Conservation (phyloP, 2,329 filamentous ascomycete genomes). For the Calonectria fujianensis region DNA sequence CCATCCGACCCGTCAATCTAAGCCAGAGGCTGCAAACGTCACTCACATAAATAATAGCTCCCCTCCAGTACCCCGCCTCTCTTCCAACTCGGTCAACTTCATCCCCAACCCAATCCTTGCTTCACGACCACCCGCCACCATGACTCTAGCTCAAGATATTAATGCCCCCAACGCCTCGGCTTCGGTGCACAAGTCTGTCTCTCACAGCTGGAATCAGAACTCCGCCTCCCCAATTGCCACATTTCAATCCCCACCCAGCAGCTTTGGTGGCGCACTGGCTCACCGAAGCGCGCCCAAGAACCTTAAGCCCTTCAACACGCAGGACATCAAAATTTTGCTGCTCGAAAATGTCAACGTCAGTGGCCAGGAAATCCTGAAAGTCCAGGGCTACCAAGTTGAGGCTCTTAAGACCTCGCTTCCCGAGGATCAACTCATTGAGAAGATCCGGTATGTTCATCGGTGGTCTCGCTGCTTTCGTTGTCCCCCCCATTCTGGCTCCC, state of each 20-base stretch:
- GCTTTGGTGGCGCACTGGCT: constrained; percentile 70
- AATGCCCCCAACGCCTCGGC: constrained; percentile 58
- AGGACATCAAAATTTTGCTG: constrained; percentile 96
- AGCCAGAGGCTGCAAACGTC: constrained; percentile 33
- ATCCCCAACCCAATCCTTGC: constrained; percentile 43
- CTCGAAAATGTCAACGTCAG: constrained; percentile 97
- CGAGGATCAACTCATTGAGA: constrained; percentile 96
- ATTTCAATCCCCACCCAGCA: constrained; percentile 84
- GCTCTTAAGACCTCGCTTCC: constrained; percentile 90
- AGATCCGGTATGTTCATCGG: constrained; percentile 82
- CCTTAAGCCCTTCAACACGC: constrained; percentile 95
- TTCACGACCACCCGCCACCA: constrained; percentile 55
- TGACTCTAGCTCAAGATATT: constrained; percentile 70
- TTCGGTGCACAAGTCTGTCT: constrained; percentile 63
- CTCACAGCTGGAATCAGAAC: constrained; percentile 74
- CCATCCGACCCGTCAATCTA: constrained; percentile 16
- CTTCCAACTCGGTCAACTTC: constrained; percentile 22
- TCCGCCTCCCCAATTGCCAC: constrained; percentile 84
- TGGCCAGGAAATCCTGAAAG: constrained; percentile 86
- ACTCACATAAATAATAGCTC: constrained; percentile 33
- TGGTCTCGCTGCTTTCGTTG: constrained; percentile 44
- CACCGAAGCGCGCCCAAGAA: constrained; percentile 76
- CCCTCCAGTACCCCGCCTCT: constrained; percentile 20
- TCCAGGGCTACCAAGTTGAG: constrained; percentile 97
- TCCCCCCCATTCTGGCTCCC: constrained; percentile 40